Percentiles rank a stretch among this genome's conserved stretches.
Evolutionary conservation across 768 basidiomycete species (phyloP).

Genomic region (Serendipita vermifera): DNA sequence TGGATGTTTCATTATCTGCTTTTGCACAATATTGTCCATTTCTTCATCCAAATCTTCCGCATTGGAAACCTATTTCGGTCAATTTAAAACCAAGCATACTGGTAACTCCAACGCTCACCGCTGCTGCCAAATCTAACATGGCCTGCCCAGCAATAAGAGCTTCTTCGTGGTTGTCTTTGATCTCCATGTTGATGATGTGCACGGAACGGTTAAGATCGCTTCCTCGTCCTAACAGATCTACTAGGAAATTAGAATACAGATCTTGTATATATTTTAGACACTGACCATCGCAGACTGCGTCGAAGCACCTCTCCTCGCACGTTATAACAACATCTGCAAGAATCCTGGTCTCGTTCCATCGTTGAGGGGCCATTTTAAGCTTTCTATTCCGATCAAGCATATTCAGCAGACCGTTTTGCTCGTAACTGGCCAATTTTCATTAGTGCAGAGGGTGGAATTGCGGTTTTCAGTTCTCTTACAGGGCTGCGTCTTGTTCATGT

Average conservation of each 20-base stretch:
- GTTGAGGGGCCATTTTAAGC: constrained; percentile 84
- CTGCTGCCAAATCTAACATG: constrained; percentile 78
- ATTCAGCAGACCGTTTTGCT: constrained; percentile 80
- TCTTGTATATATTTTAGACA: neutral
- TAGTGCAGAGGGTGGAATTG: neutral
- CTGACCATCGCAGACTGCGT: constrained; percentile 94
- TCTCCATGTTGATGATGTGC: constrained; percentile 94
- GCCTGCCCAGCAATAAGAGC: constrained; percentile 92
- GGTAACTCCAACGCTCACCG: constrained; percentile 44
- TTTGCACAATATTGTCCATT: constrained; percentile 73
- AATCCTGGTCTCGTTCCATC: constrained; percentile 86
- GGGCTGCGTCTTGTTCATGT: constrained; percentile 58
- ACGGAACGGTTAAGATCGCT: constrained; percentile 90
- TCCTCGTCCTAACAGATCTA: constrained; percentile 75
- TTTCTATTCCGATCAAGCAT: constrained; percentile 95
- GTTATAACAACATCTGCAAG: constrained; percentile 97
- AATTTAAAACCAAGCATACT: neutral
- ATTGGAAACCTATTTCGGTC: constrained; percentile 15
- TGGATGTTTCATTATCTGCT: constrained; percentile 80
- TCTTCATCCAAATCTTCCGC: constrained; percentile 79
- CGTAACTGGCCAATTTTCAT: constrained; percentile 46
- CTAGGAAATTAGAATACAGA: neutral
- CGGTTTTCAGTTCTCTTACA: constrained; percentile 41
- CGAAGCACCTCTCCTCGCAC: constrained; percentile 97
- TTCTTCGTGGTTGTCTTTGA: constrained; percentile 98